Evolutionary conservation across 495 filamentous ascomycete species (phyloP).

Genomic region (Thozetella sp.): DNA sequence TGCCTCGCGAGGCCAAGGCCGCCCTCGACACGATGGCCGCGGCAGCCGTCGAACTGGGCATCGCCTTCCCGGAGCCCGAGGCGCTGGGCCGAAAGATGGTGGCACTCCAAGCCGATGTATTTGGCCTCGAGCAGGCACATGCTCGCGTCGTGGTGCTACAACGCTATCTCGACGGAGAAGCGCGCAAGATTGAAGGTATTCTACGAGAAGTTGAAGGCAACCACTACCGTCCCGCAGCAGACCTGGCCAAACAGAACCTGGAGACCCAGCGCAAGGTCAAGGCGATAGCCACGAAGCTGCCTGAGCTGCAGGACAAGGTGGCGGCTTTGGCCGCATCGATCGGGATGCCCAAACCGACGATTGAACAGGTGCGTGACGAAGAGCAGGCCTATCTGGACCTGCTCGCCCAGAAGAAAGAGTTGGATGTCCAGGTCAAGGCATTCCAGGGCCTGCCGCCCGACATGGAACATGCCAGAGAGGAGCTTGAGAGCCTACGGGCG

Average conservation of each 20-base stretch:
- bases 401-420: slow-evolving; percentile 48
- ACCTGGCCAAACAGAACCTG: slow-evolving; percentile 59
- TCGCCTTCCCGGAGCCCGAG: slow-evolving; percentile 29
- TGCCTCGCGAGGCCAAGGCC: slow-evolving; percentile 43
- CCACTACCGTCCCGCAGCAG: slow-evolving; percentile 47
- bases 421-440: slow-evolving; percentile 58
- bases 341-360: slow-evolving; percentile 25
- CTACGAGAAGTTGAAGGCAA: slow-evolving; percentile 36
- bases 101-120: slow-evolving; percentile 32
- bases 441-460: slow-evolving; percentile 75
- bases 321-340: slow-evolving; percentile 25
- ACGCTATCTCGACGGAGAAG: slow-evolving; percentile 36
- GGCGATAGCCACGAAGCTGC: slow-evolving; percentile 55
- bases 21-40: slow-evolving; percentile 43
- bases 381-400: slow-evolving; percentile 55
- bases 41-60: slow-evolving; percentile 29
- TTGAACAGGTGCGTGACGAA: slow-evolving; percentile 48
- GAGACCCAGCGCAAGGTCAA: slow-evolving; percentile 67
- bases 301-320: slow-evolving; percentile 49
- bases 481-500: slow-evolving; percentile 63
- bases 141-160: slow-evolving; percentile 41
- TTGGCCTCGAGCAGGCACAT: slow-evolving; percentile 41
- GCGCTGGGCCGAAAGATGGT: slow-evolving; percentile 34
- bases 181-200: slow-evolving; percentile 20
- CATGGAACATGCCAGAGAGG: slow-evolving; percentile 61